Evolutionary conservation across 768 basidiomycete species (phyloP).

Genomic region (Multifurca ochricompacta): DNA sequence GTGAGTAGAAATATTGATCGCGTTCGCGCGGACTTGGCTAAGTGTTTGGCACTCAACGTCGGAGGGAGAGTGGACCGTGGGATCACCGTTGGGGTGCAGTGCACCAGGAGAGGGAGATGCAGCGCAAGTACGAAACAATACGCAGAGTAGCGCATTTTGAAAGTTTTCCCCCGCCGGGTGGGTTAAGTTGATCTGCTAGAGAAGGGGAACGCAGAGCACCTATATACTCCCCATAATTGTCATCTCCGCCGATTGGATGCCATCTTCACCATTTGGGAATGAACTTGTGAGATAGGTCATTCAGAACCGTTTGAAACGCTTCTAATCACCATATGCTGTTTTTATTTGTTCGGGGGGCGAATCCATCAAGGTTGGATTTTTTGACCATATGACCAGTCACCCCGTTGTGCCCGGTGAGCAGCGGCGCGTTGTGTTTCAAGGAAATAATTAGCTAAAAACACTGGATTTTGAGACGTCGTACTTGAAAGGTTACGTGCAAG

Average conservation of each 20-base stretch:
- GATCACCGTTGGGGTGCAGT: neutral
- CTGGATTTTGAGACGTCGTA: too few species aligned
- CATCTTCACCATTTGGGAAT: neutral
- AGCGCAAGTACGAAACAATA: neutral
- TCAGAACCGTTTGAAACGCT: too few species aligned
- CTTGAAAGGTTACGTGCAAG: too few species aligned
- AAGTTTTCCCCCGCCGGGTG: neutral
- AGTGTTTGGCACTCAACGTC: neutral
- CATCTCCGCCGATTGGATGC: neutral
- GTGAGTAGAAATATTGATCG: conserved; percentile 5
- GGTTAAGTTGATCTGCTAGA: neutral
- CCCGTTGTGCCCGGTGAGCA: too few species aligned
- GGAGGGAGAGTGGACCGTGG: neutral
- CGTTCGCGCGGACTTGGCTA: neutral
- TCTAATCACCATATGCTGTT: too few species aligned
- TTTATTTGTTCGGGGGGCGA: too few species aligned
- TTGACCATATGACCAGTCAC: too few species aligned
- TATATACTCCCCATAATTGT: neutral
- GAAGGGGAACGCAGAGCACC: neutral
- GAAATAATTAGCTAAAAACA: too few species aligned
- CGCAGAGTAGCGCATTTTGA: neutral
- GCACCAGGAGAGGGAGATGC: neutral
- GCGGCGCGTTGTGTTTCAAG: too few species aligned
- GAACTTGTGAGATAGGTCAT: neutral
- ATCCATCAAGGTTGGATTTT: too few species aligned